Evolutionary conservation across 192 early-diverging fungal genomes (phyloP).

Genomic region (Backusella luteola): DNA sequence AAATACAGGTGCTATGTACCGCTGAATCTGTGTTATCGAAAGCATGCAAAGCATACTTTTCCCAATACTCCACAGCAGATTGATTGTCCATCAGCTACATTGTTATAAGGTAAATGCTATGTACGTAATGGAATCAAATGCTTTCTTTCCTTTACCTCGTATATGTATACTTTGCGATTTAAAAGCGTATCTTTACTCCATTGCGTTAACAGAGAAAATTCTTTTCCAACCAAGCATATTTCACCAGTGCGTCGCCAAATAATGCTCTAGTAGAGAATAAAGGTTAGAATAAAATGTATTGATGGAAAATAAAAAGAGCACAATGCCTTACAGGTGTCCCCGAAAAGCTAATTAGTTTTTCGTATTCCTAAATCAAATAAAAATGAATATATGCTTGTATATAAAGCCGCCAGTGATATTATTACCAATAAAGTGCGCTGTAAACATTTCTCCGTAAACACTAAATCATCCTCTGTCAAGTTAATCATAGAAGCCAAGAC

Average conservation of each 20-base stretch:
- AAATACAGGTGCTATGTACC: slow-evolving; percentile 83
- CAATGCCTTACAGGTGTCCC: slow-evolving; percentile 87
- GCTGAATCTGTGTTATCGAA: slow-evolving; percentile 93
- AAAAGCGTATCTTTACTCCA: slow-evolving; percentile 86
- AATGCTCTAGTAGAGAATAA: not conserved
- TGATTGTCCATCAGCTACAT: slow-evolving; percentile 84
- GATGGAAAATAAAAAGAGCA: too few species aligned
- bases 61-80: slow-evolving; percentile 94
- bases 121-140: not conserved
- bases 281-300: not conserved
- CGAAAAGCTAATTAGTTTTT: slow-evolving; percentile 90
- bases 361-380: slow-evolving; percentile 68
- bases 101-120: not conserved
- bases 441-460: slow-evolving; percentile 97
- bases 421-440: slow-evolving; percentile 83
- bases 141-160: slow-evolving; percentile 49
- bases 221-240: slow-evolving; percentile 93
- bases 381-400: not conserved
- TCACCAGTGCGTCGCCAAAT: slow-evolving; percentile 57
- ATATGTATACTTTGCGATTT: slow-evolving; percentile 78
- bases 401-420: not conserved
- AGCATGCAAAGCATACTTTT: slow-evolving; percentile 86
- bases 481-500: slow-evolving; percentile 94
- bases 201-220: slow-evolving; percentile 90
- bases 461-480: slow-evolving; percentile 87